These are phyloP conservation scores for Musa acuminata DNA, from an alignment of 176 grass and related monocot species.

Conservation along the genomic window DNA sequence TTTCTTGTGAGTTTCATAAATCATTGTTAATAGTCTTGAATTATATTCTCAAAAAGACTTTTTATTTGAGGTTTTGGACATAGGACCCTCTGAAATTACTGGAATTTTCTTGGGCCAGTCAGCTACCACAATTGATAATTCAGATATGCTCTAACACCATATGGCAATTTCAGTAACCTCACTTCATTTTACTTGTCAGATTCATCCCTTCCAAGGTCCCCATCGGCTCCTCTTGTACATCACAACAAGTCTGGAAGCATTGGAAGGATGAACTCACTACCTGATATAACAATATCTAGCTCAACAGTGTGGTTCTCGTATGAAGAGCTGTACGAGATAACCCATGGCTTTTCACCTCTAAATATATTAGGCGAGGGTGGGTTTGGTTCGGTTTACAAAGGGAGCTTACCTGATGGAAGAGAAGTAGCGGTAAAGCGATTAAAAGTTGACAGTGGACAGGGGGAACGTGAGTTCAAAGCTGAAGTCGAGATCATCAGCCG, in stretches of 20 bases:
- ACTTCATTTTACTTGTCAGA: constrained; percentile 19
- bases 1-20: not conserved
- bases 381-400: constrained; percentile 75
- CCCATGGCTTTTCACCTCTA: constrained; percentile 55
- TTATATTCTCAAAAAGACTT: not conserved
- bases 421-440: constrained; percentile 74
- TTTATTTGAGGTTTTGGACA: no score
- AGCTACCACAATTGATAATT: no score
- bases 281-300: constrained; percentile 57
- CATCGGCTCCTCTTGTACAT: constrained; percentile 37
- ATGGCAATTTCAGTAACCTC: not conserved
- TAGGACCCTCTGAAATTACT: no score
- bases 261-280: constrained; percentile 25
- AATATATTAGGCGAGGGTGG: constrained; percentile 82
- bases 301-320: constrained; percentile 50
- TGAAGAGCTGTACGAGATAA: constrained; percentile 65
- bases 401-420: constrained; percentile 51
- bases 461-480: constrained; percentile 85
- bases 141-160: not conserved
- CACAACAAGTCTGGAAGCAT: constrained; percentile 38
- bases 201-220: constrained; percentile 21
- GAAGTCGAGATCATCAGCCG: constrained; percentile 93
- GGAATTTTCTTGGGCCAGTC: no score
- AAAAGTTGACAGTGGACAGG: constrained; percentile 57
- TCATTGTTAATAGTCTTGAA: no score